Conservation (phyloP, 495 filamentous ascomycete genomes). For the Aspergillus kassunensis region DNA sequence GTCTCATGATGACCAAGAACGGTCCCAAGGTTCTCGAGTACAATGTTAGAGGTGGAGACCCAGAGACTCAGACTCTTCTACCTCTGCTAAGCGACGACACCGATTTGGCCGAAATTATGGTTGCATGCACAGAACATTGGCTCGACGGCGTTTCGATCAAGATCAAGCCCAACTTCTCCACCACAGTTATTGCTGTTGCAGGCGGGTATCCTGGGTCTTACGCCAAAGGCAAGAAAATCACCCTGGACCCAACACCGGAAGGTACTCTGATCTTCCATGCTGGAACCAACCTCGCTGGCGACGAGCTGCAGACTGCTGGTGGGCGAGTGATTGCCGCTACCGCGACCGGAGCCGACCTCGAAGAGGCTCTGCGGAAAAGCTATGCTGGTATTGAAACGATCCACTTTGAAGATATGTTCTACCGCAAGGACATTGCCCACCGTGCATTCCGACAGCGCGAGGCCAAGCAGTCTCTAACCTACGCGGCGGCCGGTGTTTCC, state of each 20-base stretch:
- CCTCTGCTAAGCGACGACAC: constrained; percentile 74
- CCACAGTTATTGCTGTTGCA: constrained; percentile 90
- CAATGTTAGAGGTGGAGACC: constrained; percentile 95
- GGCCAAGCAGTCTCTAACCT: constrained; percentile 65
- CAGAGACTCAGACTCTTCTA: constrained; percentile 90
- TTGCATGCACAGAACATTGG: constrained; percentile 74
- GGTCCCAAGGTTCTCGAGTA: constrained; percentile 93
- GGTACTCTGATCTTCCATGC: constrained; percentile 85
- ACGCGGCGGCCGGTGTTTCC: constrained; percentile 88
- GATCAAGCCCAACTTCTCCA: constrained; percentile 64
- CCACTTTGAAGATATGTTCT: constrained; percentile 87
- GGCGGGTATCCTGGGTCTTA: constrained; percentile 94
- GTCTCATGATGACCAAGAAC: constrained; percentile 86
- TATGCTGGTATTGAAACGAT: constrained; percentile 77
- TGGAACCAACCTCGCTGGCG: constrained; percentile 66
- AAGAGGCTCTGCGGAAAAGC: constrained; percentile 77
- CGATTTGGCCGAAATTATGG: constrained; percentile 87
- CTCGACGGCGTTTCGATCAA: constrained; percentile 68
- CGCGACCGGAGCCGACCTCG: constrained; percentile 68
- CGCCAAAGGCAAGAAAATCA: constrained; percentile 75
- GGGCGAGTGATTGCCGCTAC: constrained; percentile 90
- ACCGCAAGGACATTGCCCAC: constrained; percentile 87
- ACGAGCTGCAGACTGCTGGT: constrained; percentile 67
- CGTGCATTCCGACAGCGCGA: constrained; percentile 46
- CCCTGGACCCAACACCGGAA: constrained; percentile 42